Evolutionary conservation across 2,329 filamentous ascomycete species (phyloP).

Genomic region (Microsporum audouinii): DNA sequence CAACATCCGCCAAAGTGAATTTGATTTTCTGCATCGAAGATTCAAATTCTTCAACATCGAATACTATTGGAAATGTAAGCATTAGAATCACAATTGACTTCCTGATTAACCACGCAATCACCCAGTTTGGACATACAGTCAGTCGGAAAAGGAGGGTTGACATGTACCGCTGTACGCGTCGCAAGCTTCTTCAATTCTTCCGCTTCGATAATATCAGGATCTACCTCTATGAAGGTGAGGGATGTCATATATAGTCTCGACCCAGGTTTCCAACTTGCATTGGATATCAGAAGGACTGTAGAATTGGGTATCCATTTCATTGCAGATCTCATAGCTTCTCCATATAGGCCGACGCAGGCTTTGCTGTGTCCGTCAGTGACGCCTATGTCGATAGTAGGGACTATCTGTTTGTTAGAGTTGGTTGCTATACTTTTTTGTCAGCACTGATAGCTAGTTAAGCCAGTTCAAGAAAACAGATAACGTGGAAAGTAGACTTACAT

Average conservation of each 20-base stretch:
- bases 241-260: constrained; percentile 29
- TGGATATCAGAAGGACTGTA: constrained; percentile 34
- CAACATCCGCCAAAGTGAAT: constrained; percentile 14
- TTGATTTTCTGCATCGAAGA: constrained; percentile 5
- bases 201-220: constrained; percentile 37
- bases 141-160: constrained; percentile 37
- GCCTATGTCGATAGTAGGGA: constrained; percentile 33
- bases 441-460: background rate
- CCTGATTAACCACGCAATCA: background rate
- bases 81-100: background rate
- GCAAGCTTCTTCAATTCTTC: constrained; percentile 36
- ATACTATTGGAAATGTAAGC: constrained; percentile 6
- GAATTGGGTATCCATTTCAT: constrained; percentile 27
- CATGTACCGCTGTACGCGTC: constrained; percentile 30
- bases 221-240: constrained; percentile 36
- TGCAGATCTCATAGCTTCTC: constrained; percentile 28
- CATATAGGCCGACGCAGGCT: constrained; percentile 38
- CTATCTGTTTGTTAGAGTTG: constrained; percentile 6
- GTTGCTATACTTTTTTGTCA: background rate
- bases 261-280: constrained; percentile 28
- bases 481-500: constrained; percentile 21
- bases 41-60: constrained; percentile 12
- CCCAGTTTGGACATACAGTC: constrained; percentile 16
- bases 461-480: background rate
- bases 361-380: constrained; percentile 41